Base-by-base conservation (phyloP, 306 rosid genomes). In the Mucuna pruriens region DNA sequence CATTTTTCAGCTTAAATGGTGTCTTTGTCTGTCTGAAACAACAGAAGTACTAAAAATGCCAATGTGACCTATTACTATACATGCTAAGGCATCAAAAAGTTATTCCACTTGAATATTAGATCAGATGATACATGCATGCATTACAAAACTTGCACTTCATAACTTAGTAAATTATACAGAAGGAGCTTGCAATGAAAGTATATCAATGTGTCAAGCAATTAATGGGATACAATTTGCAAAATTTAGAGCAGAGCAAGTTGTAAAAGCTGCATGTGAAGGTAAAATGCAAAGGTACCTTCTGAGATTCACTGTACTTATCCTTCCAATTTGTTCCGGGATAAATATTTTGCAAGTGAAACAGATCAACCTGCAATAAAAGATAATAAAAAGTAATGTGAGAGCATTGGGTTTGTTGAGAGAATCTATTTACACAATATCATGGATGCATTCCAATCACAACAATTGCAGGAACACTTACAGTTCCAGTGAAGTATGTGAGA, bases 401-500 rank as follows among this genome's bases (percentile, higher is more conserved):
- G 44, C 13, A 36, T 20, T 71, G 25, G 38, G 36, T 66, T 68
- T 34, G 42, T 70, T 10, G 17, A 75, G 65, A n/a, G 6, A 79
- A 73, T 40, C 74, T 82, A 70, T 78, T 46, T 42, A 73, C 61
- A 80, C 54, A 57, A 51, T 78, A 80, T 71, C n/a, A 51, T 31
- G 40, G 48, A 51, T 39, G 61, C 55, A 70, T 64, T 78, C 49
- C 15, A 42, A 36, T 19, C 16, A 49, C 44, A 42, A 76, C 26
- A 45, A 69, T 22, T 44, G 68, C 61, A 68, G 46, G 60, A 49
- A 79, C 5, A 85, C 98, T 91, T 88, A 95, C 98, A 70, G 99
- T 93, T 88, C 98, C 99, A 62, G 93, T 90, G 79, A 95, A 95
- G 84, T 95, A 95, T 31, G 94, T 93, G 76, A 95, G 89, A 83